Base-by-base conservation (phyloP, 495 filamentous ascomycete genomes). In the Immersiella caudata region DNA sequence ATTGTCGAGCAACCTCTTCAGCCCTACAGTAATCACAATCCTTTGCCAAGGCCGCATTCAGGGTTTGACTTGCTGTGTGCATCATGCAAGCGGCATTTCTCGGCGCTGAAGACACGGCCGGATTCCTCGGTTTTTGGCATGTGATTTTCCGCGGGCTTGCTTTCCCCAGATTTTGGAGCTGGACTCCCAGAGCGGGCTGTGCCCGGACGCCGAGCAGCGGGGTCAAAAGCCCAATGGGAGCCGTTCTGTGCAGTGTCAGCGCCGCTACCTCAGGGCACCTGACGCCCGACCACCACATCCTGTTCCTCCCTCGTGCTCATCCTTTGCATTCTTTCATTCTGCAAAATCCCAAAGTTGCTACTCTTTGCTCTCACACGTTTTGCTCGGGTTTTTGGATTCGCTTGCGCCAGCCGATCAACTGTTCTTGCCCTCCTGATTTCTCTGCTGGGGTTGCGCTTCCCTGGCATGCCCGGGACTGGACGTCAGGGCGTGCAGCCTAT, bases 401-500 rank as follows among this genome's bases (percentile, higher is more conserved):
- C 40, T 12, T 12, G 16, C 2, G 40, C 40, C 40, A 18, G 14
- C 40, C 40, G 40, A 46, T 14, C 52, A 55, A 26, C 52, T 22
- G 20, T 22, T 60, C 25, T 40, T 36, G 26, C 24, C 29, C 21
- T 36, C 5, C 57, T 29, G 26, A 33, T 60, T 18, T 60, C 35
- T n/a, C n/a, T 36, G 33, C 60, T 16, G n/a, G 20, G 60, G 20
- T 25, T 57, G 21, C 21, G 55, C 16, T 36, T 14, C 29, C 40
- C 35, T 29, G 22, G 22, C 25, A 14, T 11, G 4, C 50, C 25
- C 51, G 62, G 56, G 51, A 6, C 4, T 52, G 62, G 25, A 60
- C 59, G 62, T 60, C 62, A 8, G 58, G 58, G 62, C 64, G 63
- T 63, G 40, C 63, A 64, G 60, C 68, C 69, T 60, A 73, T 73